Evolutionary conservation across 2,329 filamentous ascomycete genomes (phyloP), one percentile per base, ranked within the genome.

Genomic region (Aureobasidium namibiae): DNA sequence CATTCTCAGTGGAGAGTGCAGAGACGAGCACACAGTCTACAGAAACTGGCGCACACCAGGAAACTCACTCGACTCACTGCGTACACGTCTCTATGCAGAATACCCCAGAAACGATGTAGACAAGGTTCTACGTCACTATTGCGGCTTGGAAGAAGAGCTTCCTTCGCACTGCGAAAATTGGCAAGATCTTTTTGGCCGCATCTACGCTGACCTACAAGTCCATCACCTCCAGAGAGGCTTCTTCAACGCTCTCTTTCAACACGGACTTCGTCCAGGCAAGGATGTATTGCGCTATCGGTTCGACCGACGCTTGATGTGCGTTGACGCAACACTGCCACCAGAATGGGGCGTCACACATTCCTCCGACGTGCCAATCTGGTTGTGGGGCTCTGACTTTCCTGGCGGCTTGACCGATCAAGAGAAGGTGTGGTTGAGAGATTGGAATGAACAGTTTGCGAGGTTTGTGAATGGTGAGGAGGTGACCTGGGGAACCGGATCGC

Each of bases 141-240:
- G 57, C 11, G 44, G 44, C 10, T 50, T 56, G 1, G 14, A 39
- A 11, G 16, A 41, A n/a, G 59, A 66, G 0, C 65, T 82, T 0
- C 78, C 78, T 0, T 10, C 63, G 0, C 66, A 65, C 7, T 75
- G 70, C 49, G 65, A 68, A 44, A 69, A 76, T 64, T 83, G 81
- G 81, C 63, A 67, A 50, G 76, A 81, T 23, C 75, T 76, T 0
- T 83, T 82, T 65, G 81, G 80, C 0, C 71, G 71, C 16, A 72
- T 83, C 7, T 83, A 83, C 62, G 80, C 81, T 1, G 78, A 82
- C 59, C 76, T 82, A 62, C 81, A 83, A 65, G 77, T 83, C 8
- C 76, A 83, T 64, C 69, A 71, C n/a, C 74, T 81, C 13, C 73
- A 81, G 66, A 75, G 80, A 9, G 81, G 81, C 0, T 75, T 83